Evolutionary conservation across 2,329 filamentous ascomycete genomes (phyloP).

Genomic region (Fusarium nygamai): DNA sequence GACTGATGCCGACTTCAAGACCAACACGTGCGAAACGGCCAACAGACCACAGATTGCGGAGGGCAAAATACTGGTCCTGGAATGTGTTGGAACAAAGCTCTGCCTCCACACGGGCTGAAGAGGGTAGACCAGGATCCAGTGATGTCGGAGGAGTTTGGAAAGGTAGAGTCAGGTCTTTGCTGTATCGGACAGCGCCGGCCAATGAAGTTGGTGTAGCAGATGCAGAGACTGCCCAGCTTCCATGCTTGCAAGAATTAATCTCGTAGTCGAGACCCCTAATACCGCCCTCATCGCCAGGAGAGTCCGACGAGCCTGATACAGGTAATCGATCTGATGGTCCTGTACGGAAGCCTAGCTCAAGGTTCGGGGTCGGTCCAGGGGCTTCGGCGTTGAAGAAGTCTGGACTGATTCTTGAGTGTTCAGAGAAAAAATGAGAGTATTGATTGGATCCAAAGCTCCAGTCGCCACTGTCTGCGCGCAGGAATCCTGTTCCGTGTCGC

Average conservation of each 20-base stretch:
- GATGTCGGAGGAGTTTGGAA: conserved; percentile 33
- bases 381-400: conserved; percentile 45
- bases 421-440: conserved; percentile 47
- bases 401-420: conserved; percentile 46
- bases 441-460: conserved; percentile 46
- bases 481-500: conserved; percentile 49
- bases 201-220: conserved; percentile 42
- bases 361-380: conserved; percentile 47
- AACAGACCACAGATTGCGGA: conserved; percentile 55
- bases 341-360: conserved; percentile 55
- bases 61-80: conserved; percentile 52
- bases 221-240: conserved; percentile 55
- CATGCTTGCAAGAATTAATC: conserved; percentile 42
- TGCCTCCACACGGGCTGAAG: conserved; percentile 52
- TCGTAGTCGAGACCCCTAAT: conserved; percentile 51
- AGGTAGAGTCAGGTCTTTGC: conserved; percentile 46
- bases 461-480: conserved; percentile 55
- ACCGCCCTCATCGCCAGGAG: conserved; percentile 44
- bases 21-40: conserved; percentile 56
- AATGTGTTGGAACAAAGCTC: conserved; percentile 53
- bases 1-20: conserved; percentile 56
- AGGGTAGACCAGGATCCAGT: conserved; percentile 8
- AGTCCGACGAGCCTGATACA: conserved; percentile 16
- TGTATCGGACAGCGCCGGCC: conserved; percentile 50
- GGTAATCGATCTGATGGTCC: conserved; percentile 26